Percentiles rank a stretch among this genome's conserved stretches.
Conservation (phyloP, 2,329 filamentous ascomycete species). For the Paraphoma sp. region DNA sequence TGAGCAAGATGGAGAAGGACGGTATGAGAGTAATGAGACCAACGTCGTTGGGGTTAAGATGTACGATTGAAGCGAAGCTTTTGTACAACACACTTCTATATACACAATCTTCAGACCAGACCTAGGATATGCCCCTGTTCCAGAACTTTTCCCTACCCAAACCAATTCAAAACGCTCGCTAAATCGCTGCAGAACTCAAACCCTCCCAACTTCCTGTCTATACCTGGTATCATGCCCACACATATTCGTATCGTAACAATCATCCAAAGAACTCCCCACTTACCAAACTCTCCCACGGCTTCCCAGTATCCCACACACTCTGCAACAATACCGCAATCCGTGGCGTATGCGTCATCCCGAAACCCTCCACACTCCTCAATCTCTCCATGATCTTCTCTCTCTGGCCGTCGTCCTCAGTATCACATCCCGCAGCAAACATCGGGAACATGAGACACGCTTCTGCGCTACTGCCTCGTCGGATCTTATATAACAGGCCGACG, state of each 20-base stretch:
- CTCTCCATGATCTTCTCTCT: constrained; percentile 69
- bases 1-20: neutral
- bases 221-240: neutral
- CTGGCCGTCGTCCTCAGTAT: constrained; percentile 65
- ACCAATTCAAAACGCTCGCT: neutral
- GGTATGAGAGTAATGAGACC: neutral
- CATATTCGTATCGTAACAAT: constrained; percentile 3
- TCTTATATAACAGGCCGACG: constrained; percentile 65
- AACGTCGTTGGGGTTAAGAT: neutral
- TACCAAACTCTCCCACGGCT: constrained; percentile 72
- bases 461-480: constrained; percentile 71
- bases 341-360: constrained; percentile 77
- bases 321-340: constrained; percentile 71
- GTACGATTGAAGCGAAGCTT: constrained; percentile 1
- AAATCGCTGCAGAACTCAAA: neutral
- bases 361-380: constrained; percentile 71
- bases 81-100: neutral
- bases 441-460: constrained; percentile 81
- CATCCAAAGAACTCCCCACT: constrained; percentile 71
- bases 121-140: too few relatives aligned
- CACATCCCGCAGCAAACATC: constrained; percentile 83
- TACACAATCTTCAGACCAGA: neutral
- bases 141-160: neutral
- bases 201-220: neutral
- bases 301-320: constrained; percentile 71